These are phyloP conservation scores for Lepidium africanum DNA, from an alignment of 345 rosid genomes.

Conservation along the genomic window DNA sequence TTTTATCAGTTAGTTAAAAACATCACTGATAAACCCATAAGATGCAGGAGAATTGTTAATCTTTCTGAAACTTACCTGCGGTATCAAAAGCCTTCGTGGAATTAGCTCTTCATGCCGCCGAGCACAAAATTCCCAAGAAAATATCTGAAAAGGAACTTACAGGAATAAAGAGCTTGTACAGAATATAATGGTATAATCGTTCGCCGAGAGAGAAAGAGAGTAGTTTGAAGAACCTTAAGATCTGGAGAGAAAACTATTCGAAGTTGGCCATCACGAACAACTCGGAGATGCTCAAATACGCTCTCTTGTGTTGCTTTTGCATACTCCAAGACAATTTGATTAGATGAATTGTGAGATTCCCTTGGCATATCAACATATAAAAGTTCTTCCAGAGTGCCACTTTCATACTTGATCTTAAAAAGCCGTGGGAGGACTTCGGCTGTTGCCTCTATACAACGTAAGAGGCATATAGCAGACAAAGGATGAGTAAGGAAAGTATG, in stretches of 20 bases:
- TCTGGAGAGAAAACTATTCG: conserved; percentile 92
- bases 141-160: conserved; percentile 45
- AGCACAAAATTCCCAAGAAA: conserved; percentile 99
- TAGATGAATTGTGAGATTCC: conserved; percentile 82
- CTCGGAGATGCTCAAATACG: conserved; percentile 97
- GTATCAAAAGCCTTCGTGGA: conserved; percentile 81
- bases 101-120: conserved; percentile 97
- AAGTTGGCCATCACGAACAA: conserved; percentile 97
- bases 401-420: conserved; percentile 94
- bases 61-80: conserved; percentile 56
- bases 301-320: conserved; percentile 99
- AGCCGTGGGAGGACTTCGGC: conserved; percentile 98
- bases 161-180: neutral
- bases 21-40: neutral
- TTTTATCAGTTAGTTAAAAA: neutral
- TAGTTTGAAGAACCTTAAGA: conserved; percentile 53
- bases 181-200: neutral
- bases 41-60: neutral
- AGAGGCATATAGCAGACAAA: conserved; percentile 6
- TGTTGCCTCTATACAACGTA: conserved; percentile 67
- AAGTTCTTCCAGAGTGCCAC: conserved; percentile 96
- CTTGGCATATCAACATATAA: conserved; percentile 95
- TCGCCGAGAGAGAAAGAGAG: neutral
- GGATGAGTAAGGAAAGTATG: neutral
- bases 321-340: conserved; percentile 92